Conservation (phyloP, 2,329 filamentous ascomycete species). For the Fusarium sp. region DNA sequence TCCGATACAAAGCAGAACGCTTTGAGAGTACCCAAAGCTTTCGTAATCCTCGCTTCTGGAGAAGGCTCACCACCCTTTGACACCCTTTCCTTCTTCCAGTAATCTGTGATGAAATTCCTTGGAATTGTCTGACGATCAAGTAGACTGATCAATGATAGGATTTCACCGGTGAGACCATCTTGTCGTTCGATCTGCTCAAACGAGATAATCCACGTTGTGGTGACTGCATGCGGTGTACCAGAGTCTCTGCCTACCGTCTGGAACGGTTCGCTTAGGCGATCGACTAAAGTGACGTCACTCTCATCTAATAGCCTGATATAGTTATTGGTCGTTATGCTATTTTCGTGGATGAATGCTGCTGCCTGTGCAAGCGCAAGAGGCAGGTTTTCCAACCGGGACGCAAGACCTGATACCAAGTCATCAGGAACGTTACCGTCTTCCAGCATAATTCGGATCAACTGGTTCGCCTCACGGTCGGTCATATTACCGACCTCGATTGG, state of each 20-base stretch:
- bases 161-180: slow-evolving; percentile 39
- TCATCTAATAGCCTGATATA: slow-evolving; percentile 52
- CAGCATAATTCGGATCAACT: slow-evolving; percentile 45
- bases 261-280: slow-evolving; percentile 51
- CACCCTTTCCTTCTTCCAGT: neutral
- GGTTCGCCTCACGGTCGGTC: slow-evolving; percentile 43
- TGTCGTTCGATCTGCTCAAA: slow-evolving; percentile 52
- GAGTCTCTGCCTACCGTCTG: slow-evolving; percentile 51
- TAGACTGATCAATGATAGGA: slow-evolving; percentile 53
- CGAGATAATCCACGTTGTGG: slow-evolving; percentile 53
- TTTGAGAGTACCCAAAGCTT: slow-evolving; percentile 33
- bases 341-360: slow-evolving; percentile 53
- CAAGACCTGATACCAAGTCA: slow-evolving; percentile 34
- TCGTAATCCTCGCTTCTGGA: neutral
- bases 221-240: slow-evolving; percentile 47
- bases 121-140: slow-evolving; percentile 52
- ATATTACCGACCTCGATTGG: slow-evolving; percentile 50
- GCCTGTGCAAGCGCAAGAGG: slow-evolving; percentile 56
- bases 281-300: slow-evolving; percentile 27
- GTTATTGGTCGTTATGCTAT: slow-evolving; percentile 37
- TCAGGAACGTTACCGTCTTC: slow-evolving; percentile 5
- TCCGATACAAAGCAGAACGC: slow-evolving; percentile 50
- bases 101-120: slow-evolving; percentile 26
- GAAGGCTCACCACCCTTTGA: too few relatives aligned
- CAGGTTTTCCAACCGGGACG: slow-evolving; percentile 49